Conservation (phyloP, 306 rosid species). For the Prunus mira region DNA sequence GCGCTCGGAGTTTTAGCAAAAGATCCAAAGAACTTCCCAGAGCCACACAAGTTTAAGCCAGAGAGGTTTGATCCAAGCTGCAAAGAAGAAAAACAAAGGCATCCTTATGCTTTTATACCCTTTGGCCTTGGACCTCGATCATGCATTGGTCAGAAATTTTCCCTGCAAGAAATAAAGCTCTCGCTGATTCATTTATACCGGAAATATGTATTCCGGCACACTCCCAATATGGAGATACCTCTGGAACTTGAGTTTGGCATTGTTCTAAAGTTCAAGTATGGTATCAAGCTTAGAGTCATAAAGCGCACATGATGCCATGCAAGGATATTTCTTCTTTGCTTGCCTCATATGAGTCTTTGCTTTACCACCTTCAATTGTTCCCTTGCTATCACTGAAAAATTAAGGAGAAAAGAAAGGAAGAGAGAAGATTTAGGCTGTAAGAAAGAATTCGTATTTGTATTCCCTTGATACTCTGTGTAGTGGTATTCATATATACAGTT, state of each 20-base stretch:
- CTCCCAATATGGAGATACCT: constrained; percentile 82
- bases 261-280: constrained; percentile 83
- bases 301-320: constrained; percentile 33
- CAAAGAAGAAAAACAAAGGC: constrained; percentile 76
- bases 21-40: constrained; percentile 78
- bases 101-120: constrained; percentile 81
- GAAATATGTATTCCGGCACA: constrained; percentile 66
- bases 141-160: constrained; percentile 84
- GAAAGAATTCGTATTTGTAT: too few relatives aligned
- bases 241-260: constrained; percentile 79
- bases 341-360: constrained; percentile 81
- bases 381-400: constrained; percentile 57
- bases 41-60: constrained; percentile 89
- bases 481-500: too few relatives aligned
- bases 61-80: constrained; percentile 81
- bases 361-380: constrained; percentile 69
- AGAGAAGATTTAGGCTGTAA: too few relatives aligned
- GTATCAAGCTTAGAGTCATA: constrained; percentile 64
- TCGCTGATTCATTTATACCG: constrained; percentile 75
- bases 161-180: constrained; percentile 82
- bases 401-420: too few relatives aligned
- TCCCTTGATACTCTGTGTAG: too few relatives aligned
- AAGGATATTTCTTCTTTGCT: constrained; percentile 6
- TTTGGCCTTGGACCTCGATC: constrained; percentile 92
- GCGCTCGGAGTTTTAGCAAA: constrained; percentile 88